Base-by-base conservation (phyloP, 805 yeast genomes). In the Saccharomycopsis fodiens region DNA sequence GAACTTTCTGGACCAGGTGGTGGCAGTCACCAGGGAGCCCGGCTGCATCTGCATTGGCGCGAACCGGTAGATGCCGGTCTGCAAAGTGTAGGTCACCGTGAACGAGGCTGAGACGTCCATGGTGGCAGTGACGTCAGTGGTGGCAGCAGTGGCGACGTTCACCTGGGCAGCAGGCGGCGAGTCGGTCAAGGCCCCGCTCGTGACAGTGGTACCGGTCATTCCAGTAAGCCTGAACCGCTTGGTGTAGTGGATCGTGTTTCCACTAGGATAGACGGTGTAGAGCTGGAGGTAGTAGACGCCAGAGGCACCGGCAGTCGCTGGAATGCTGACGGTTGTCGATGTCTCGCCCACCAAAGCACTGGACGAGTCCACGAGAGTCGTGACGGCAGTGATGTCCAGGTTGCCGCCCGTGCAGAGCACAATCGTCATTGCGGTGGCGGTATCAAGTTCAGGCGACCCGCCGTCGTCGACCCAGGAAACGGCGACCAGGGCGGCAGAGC, bases 1-100 rank as follows among this genome's bases (percentile, higher is more conserved):
- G 60, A 64, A 80, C 53, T 77, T 69, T 54, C 79, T 72, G 8
- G 82, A 60, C 81, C 89, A 82, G 2, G 80, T 63, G 7, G 82
- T 70, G 32, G 69, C 75, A 0, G 95, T 84, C 21, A 87, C 75
- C 7, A 65, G 66, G 1, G 83, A 57, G 3, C 82, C 85, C 4
- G 98, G 97, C 64, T 87, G 96, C 48, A 70, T 60, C 65, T 89
- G 97, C 96, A 88, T 86, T 44, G 97, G 96, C 1, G 97, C 97
- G 62, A 65, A 85, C 55, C 89, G 74, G 7, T 85, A 76, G 17
- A 55, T 62, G 25, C 96, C 96, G 0, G 93, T 82, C 66, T 91
- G 97, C 55, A 55, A 52, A 2, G 85, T 74, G 65, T 89, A 91
- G 2, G 94, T 73, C 4, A 88, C 66, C 2, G 80, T 59, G 60